Evolutionary conservation across 148 eudicot genomes (phyloP), one percentile per base, ranked within the genome.

Genomic region (Cornus florida): DNA sequence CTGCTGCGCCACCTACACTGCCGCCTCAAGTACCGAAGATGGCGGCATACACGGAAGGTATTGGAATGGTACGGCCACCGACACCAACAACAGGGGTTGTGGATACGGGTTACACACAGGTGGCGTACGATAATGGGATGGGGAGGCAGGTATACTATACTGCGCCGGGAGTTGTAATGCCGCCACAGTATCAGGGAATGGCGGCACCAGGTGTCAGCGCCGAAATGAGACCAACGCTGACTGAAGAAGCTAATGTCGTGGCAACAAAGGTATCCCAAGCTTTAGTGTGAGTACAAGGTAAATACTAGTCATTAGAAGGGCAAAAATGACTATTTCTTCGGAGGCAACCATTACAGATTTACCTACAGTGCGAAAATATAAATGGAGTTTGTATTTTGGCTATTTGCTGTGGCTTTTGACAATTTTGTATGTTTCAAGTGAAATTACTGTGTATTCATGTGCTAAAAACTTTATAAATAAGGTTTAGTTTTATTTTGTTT

Each of bases 71-170:
- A 6, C 80, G 89, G n/a, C 80, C 82, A 16, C 72, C 75, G 2
- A 59, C 86, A 6, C 31, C 71, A 6, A 79, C 71, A 0, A 75
- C 66, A 35, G 81, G 74, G 67, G 75, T 80, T 73, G 82, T 81
- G 5, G 91, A 85, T 41, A 39, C 80, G 14, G 90, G 88, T 23
- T 89, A 85, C 31, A 13, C 86, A 1, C 92, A 85, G 64, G 75
- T 90, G 86, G 91, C 90, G 78, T 93, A 91, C 72, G 95, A 93
- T 80, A 83, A 73, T n/a, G 89, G 79, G 10, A 70, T 79, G 28
- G 97, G 97, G 77, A 90, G 98, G 76, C 96, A 86, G 77, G 88
- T 93, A 24, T 89, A 83, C 85, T 92, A 93, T 74, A 83, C 85
- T 71, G 74, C 92, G n/a, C 88, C 80, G n/a, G 88, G 89, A 1